These are phyloP conservation scores for Saccharomyces hybrid DNA, from an alignment of 1,139 yeast genomes.

Conservation along the genomic window DNA sequence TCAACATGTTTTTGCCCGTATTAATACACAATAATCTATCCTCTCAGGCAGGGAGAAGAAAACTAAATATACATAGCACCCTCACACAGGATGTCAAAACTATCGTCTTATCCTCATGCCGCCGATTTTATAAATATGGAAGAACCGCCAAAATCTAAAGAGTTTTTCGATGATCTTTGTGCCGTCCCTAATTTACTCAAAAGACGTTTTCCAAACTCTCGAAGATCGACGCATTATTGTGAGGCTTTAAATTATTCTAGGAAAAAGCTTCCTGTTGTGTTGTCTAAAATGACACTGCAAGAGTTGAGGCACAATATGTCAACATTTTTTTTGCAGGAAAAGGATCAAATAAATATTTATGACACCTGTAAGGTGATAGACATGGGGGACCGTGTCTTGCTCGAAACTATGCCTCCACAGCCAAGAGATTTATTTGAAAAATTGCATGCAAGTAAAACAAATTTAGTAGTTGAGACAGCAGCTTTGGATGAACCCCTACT, in stretches of 20 bases:
- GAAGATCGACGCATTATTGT: slow-evolving; percentile 9
- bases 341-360: not conserved
- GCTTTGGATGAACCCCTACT: not conserved
- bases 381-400: not conserved
- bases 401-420: not conserved
- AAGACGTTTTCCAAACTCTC: not conserved
- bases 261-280: not conserved
- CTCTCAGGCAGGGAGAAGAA: not conserved
- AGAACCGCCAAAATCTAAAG: slow-evolving; percentile 11
- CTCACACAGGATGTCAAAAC: slow-evolving; percentile 3
- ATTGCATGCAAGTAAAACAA: not conserved
- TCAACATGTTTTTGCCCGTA: not conserved
- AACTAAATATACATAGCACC: too few species aligned
- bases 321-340: not conserved
- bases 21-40: not conserved
- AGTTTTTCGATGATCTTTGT: slow-evolving; percentile 6
- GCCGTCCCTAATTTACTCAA: not conserved
- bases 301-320: not conserved
- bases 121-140: slow-evolving; percentile 10
- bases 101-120: not conserved
- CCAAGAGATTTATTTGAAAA: not conserved
- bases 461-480: not conserved
- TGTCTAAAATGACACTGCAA: not conserved
- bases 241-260: slow-evolving; percentile 1
- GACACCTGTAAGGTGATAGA: not conserved